Percentiles rank a stretch among this genome's conserved stretches.
Evolutionary conservation across 1,284 basidiomycete genomes (phyloP).

Genomic region (Malassezia yamatoensis): DNA sequence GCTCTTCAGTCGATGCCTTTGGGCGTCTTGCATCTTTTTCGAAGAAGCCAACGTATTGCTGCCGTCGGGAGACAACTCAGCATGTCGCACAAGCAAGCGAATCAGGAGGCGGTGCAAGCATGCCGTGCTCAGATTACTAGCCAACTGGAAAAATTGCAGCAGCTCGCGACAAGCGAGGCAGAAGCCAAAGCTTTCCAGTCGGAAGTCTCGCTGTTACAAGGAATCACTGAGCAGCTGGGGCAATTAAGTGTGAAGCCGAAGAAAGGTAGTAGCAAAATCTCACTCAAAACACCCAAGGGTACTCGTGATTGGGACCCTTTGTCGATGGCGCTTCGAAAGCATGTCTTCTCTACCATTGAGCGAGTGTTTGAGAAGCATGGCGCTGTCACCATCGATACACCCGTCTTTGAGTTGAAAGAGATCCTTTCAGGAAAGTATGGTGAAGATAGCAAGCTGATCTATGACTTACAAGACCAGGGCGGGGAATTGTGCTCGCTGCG

Average conservation of each 20-base stretch:
- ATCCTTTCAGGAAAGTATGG: conserved; percentile 73
- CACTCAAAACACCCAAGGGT: conserved; percentile 57
- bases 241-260: conserved; percentile 21
- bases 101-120: conserved; percentile 5
- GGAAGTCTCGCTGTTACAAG: conserved; percentile 29
- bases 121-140: conserved; percentile 18
- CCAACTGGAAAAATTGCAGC: conserved; percentile 34
- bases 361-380: conserved; percentile 81
- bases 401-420: conserved; percentile 94
- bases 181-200: conserved; percentile 23
- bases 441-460: conserved; percentile 95
- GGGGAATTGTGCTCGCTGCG: conserved; percentile 88
- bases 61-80: neutral
- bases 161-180: conserved; percentile 26
- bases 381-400: conserved; percentile 86
- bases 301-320: conserved; percentile 88
- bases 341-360: conserved; percentile 80
- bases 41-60: neutral
- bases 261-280: conserved; percentile 33
- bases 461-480: conserved; percentile 96
- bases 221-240: conserved; percentile 29
- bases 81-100: conserved; percentile 6
- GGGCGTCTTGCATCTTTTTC: conserved; percentile 4
- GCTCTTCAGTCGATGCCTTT: conserved; percentile 7
- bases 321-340: conserved; percentile 84